A percentile compares a stretch with the other conserved stretches of the same genome.
phyloP scores from a whole-genome alignment of 768 basidiomycete genomes.

The Boletus subcaerulescens region DNA sequence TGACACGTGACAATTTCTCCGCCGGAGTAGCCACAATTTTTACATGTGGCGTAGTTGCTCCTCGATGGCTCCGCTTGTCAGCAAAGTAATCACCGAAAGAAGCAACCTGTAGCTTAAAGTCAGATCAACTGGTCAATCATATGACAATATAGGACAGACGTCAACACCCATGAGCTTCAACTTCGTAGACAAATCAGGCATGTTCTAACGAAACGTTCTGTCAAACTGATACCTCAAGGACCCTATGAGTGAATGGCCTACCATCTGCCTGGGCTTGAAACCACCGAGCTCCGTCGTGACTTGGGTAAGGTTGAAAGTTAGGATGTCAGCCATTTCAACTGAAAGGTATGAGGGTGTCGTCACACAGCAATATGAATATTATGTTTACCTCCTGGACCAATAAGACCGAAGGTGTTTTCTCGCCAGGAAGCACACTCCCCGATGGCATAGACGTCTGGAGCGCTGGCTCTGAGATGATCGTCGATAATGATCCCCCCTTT shows the following conservation, averaged over 20 bases:
- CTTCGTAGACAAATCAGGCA: slow-evolving; percentile 69
- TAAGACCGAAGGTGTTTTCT: slow-evolving; percentile 67
- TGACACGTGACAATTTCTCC: not conserved
- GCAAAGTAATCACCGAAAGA: slow-evolving; percentile 74
- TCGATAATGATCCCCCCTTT: slow-evolving; percentile 59
- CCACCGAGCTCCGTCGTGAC: slow-evolving; percentile 40
- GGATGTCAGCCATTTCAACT: slow-evolving; percentile 73
- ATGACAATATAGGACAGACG: slow-evolving; percentile 28
- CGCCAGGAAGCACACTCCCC: slow-evolving; percentile 75
- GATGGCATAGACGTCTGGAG: slow-evolving; percentile 62
- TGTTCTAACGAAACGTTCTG: slow-evolving; percentile 33
- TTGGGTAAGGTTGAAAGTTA: slow-evolving; percentile 70
- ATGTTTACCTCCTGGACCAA: slow-evolving; percentile 57
- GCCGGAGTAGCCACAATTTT: not conserved
- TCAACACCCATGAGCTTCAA: slow-evolving; percentile 58
- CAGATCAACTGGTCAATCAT: not conserved
- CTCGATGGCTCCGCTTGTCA: slow-evolving; percentile 39
- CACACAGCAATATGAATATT: too few species aligned
- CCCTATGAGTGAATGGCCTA: slow-evolving; percentile 6
- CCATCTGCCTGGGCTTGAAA: slow-evolving; percentile 45
- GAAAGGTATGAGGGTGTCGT: not conserved
- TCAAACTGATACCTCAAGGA: not conserved
- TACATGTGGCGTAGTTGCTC: not conserved
- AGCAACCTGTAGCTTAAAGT: slow-evolving; percentile 41
- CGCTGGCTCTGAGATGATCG: slow-evolving; percentile 55